Evolutionary conservation across 2,329 filamentous ascomycete genomes (phyloP).

Genomic region (Piedraia hortae): DNA sequence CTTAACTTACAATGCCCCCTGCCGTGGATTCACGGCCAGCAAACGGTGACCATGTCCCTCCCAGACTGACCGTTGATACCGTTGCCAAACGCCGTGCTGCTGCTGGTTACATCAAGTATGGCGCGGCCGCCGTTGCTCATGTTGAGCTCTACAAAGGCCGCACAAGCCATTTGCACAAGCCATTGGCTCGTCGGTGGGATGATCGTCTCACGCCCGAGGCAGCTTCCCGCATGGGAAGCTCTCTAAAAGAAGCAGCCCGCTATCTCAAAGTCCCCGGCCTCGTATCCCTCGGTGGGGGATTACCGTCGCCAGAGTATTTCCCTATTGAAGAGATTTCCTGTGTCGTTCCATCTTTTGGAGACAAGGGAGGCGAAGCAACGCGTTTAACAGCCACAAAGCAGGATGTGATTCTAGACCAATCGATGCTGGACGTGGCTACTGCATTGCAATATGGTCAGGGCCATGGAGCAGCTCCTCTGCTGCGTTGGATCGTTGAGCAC

Average conservation of each 20-base stretch:
- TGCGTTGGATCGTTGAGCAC: conserved; percentile 82
- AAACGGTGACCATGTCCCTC: too few species aligned
- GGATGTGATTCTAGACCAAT: conserved; percentile 39
- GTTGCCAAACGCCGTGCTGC: conserved; percentile 41
- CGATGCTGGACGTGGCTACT: conserved; percentile 49
- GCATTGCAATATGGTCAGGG: conserved; percentile 86
- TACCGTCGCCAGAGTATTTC: conserved; percentile 75
- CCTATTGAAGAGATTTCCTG: conserved; percentile 58
- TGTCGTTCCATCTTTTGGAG: conserved; percentile 41
- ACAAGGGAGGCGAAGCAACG: conserved; percentile 29
- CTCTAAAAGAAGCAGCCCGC: conserved; percentile 59
- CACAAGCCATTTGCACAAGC: conserved; percentile 33
- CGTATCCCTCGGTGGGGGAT: conserved; percentile 75
- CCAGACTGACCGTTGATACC: conserved; percentile 35
- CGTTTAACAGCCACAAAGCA: conserved; percentile 51
- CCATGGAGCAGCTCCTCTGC: conserved; percentile 56
- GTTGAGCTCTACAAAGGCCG: conserved; percentile 58
- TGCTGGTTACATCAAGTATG: conserved; percentile 43
- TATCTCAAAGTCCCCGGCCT: conserved; percentile 56
- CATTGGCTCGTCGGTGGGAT: conserved; percentile 60
- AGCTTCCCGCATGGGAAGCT: conserved; percentile 25
- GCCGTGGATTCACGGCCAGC: too few species aligned
- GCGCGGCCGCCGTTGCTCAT: conserved; percentile 47
- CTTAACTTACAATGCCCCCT: too few species aligned
- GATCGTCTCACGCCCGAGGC: conserved; percentile 23